Conservation (phyloP, 2,329 filamentous ascomycete genomes). For the Fusarium mundagurra region DNA sequence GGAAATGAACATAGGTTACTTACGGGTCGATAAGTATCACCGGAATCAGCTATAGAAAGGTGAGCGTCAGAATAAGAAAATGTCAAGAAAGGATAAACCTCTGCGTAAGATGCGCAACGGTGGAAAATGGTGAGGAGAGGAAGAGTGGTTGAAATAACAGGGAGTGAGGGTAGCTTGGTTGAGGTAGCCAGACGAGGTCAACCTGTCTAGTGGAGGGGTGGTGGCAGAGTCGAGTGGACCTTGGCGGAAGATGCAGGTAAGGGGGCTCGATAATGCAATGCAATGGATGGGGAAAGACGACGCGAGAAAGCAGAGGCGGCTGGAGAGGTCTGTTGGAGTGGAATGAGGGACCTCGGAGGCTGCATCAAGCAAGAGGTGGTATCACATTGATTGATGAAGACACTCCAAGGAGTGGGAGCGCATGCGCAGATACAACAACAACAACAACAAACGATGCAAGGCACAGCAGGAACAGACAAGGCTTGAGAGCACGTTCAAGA, state of each 20-base stretch:
- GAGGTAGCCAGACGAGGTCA: constrained; percentile 32
- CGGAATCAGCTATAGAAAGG: constrained; percentile 66
- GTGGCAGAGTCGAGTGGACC: constrained; percentile 54
- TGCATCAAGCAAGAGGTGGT: constrained; percentile 49
- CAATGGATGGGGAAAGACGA: constrained; percentile 45
- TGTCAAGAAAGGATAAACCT: constrained; percentile 37
- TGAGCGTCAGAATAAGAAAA: constrained; percentile 42
- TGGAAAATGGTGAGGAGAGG: constrained; percentile 40
- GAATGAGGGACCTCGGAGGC: constrained; percentile 46
- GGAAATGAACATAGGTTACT: constrained; percentile 48
- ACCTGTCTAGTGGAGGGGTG: constrained; percentile 49
- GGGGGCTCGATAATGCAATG: constrained; percentile 51
- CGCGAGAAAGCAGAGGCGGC: constrained; percentile 44
- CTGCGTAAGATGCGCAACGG: constrained; percentile 38
- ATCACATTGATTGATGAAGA: constrained; percentile 49
- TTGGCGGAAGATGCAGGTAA: constrained; percentile 58
- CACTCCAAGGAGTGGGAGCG: constrained; percentile 45
- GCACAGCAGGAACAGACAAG: constrained; percentile 30
- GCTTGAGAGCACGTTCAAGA: constrained; percentile 16
- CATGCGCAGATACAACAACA: constrained; percentile 32
- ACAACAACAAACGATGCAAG: constrained; percentile 19
- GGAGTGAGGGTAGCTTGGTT: constrained; percentile 45
- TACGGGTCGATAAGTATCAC: constrained; percentile 70
- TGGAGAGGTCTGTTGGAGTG: constrained; percentile 43
- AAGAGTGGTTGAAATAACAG: constrained; percentile 47